Evolutionary conservation across 345 rosid genomes (phyloP).

Genomic region (Brassica juncea): DNA sequence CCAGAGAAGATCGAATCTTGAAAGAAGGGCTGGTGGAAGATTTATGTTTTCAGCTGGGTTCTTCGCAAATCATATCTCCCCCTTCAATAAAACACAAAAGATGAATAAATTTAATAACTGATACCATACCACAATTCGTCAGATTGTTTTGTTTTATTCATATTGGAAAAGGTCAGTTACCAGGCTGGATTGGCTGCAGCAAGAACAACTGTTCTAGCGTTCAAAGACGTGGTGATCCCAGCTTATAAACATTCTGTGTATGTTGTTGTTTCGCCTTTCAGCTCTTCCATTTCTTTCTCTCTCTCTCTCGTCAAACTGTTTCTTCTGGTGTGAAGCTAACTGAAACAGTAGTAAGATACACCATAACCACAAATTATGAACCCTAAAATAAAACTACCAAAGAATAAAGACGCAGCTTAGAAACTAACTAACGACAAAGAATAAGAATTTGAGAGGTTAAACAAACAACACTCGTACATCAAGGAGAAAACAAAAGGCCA

Average conservation of each 20-base stretch:
- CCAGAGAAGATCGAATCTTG: constrained; percentile 93
- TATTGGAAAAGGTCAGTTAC: constrained; percentile 42
- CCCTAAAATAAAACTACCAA: too few relatives aligned
- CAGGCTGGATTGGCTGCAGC: constrained; percentile 99
- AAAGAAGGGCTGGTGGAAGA: constrained; percentile 94
- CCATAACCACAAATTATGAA: too few relatives aligned
- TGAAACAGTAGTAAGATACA: neutral
- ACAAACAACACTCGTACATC: too few relatives aligned
- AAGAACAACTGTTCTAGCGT: constrained; percentile 96
- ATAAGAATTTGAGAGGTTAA: too few relatives aligned
- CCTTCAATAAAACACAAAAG: constrained; percentile 50
- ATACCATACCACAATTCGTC: neutral
- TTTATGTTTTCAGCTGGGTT: constrained; percentile 96
- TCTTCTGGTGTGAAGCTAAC: neutral
- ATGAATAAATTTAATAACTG: constrained; percentile 17
- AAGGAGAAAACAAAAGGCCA: neutral
- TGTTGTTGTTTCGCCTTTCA: too few relatives aligned
- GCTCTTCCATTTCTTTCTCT: neutral
- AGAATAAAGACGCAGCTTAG: too few relatives aligned
- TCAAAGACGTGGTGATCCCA: constrained; percentile 94
- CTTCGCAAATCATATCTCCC: constrained; percentile 93
- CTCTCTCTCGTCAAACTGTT: neutral
- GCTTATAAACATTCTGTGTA: constrained; percentile 45
- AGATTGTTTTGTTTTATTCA: neutral
- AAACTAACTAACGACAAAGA: neutral